Conservation (phyloP, 768 basidiomycete species). For the Suillus decipiens region DNA sequence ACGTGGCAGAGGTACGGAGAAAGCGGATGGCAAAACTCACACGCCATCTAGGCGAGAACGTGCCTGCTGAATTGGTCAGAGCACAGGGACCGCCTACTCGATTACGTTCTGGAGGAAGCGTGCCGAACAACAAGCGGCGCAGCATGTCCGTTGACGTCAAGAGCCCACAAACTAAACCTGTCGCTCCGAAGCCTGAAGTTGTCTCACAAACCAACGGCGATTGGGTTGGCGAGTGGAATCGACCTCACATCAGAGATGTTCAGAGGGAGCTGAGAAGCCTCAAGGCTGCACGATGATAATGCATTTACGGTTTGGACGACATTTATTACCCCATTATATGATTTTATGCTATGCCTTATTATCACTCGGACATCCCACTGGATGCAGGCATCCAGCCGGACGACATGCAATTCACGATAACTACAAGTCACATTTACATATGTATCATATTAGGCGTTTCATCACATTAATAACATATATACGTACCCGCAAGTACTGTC, state of each 20-base stretch:
- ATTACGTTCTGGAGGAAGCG: slow-evolving; percentile 5
- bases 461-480: slow-evolving; percentile 2
- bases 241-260: too few relatives aligned
- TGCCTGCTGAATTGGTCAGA: slow-evolving; percentile 57
- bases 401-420: slow-evolving; percentile 5
- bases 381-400: slow-evolving; percentile 20
- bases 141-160: slow-evolving; percentile 19
- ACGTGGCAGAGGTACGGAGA: slow-evolving; percentile 39
- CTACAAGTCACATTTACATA: slow-evolving; percentile 5
- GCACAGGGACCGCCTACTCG: slow-evolving; percentile 12
- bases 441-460: slow-evolving; percentile 16
- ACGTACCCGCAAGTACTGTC: slow-evolving; percentile 4
- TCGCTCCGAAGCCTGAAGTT: neutral
- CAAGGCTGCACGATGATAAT: neutral
- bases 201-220: slow-evolving; percentile 11
- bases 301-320: neutral
- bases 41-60: slow-evolving; percentile 58
- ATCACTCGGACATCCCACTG: too few relatives aligned
- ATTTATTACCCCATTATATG: neutral
- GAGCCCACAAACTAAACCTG: slow-evolving; percentile 1
- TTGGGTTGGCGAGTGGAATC: slow-evolving; percentile 42
- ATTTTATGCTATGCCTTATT: too few relatives aligned
- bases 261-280: slow-evolving; percentile 27
- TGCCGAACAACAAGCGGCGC: slow-evolving; percentile 11
- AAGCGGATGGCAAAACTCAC: slow-evolving; percentile 59